These are phyloP conservation scores for Ceratobasidium sp. DNA, from an alignment of 1,284 basidiomycete species.

Conservation along the genomic window DNA sequence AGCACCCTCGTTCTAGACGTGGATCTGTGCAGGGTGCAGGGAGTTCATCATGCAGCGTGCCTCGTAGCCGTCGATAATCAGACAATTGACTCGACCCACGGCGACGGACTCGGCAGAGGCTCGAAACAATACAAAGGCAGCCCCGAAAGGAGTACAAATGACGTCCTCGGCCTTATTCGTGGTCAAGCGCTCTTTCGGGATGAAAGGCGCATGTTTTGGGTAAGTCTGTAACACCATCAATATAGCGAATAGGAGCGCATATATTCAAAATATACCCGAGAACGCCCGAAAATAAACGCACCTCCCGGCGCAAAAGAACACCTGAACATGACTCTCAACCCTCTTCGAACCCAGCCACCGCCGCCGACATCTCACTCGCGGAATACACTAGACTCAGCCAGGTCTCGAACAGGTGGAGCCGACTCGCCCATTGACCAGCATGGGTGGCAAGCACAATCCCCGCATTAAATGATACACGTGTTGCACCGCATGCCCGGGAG, in stretches of 20 bases:
- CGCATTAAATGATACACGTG: constrained; percentile 29
- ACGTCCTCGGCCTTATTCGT: neutral
- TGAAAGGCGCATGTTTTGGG: neutral
- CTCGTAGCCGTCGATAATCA: neutral
- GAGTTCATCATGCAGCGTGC: constrained; percentile 12
- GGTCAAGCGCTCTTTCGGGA: neutral
- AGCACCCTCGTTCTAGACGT: constrained; percentile 32
- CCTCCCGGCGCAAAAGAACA: neutral
- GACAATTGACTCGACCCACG: neutral
- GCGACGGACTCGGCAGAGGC: constrained; percentile 6
- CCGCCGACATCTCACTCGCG: neutral
- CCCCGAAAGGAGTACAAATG: constrained; percentile 10
- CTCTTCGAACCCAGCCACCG: neutral
- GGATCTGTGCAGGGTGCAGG: neutral
- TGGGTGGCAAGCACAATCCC: neutral
- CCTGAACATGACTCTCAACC: neutral
- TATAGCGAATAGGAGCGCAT: neutral
- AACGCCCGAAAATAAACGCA: neutral
- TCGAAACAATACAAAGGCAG: neutral
- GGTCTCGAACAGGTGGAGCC: constrained; percentile 8
- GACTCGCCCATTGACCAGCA: neutral
- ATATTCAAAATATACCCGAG: neutral
- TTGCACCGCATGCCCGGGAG: constrained; percentile 5
- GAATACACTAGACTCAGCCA: neutral
- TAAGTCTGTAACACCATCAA: no score